Conservation (phyloP, 768 basidiomycete genomes). For the Boletus speciosus region DNA sequence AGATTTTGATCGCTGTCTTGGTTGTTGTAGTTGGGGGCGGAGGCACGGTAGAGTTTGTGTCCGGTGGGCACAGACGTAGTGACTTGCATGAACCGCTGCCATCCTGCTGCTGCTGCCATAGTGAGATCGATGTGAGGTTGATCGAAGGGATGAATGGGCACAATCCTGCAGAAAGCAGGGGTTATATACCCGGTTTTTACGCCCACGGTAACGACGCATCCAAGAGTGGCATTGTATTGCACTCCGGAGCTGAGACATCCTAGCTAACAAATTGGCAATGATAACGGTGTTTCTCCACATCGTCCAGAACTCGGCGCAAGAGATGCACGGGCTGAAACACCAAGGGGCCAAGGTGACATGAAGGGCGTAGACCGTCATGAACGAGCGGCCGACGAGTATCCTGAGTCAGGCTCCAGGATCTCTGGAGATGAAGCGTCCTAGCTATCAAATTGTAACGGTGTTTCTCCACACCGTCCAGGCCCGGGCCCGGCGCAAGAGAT, state of each 20-base stretch:
- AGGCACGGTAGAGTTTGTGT: constrained; percentile 16
- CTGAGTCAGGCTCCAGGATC: too few relatives aligned
- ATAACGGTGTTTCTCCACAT: too few relatives aligned
- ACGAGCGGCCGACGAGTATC: background rate
- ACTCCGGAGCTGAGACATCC: background rate
- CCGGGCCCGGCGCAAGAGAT: too few relatives aligned
- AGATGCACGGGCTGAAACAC: background rate
- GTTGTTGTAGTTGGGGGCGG: constrained; percentile 17
- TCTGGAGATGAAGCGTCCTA: too few relatives aligned
- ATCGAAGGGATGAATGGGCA: background rate
- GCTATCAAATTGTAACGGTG: too few relatives aligned
- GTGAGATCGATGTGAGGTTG: background rate
- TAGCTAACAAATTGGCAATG: background rate
- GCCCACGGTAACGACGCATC: background rate
- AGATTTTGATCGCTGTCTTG: constrained; percentile 12
- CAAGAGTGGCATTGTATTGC: background rate
- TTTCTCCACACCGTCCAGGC: too few relatives aligned
- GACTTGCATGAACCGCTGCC: constrained; percentile 16
- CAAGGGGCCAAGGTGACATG: too few relatives aligned
- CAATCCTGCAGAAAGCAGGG: background rate
- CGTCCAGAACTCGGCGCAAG: too few relatives aligned
- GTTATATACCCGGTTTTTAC: background rate
- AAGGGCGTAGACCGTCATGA: background rate
- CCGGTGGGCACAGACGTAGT: constrained; percentile 8
- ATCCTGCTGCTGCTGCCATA: constrained; percentile 11